Percentiles rank a stretch among this genome's conserved stretches.
phyloP scores from a whole-genome alignment of 139 green algal genomes.

The Edaphochlamys debaryana region DNA sequence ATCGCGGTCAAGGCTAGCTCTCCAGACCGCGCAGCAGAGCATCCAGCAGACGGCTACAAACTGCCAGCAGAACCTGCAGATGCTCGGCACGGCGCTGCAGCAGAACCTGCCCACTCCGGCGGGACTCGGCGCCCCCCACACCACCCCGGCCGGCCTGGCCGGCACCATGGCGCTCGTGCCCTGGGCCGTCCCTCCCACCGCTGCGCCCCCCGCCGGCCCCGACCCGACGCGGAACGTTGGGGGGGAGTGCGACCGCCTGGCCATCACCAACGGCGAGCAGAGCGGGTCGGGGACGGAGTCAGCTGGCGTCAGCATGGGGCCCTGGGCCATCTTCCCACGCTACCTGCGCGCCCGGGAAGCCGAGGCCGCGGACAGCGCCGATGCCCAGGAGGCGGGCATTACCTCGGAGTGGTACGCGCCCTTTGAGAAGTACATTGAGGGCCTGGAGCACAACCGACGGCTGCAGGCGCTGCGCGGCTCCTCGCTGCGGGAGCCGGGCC shows the following conservation, averaged over 20 bases:
- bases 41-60: conserved; percentile 70
- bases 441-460: conserved; percentile 45
- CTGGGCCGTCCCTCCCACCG: not conserved
- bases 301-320: too few species aligned
- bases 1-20: conserved; percentile 41
- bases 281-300: too few species aligned
- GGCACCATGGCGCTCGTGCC: conserved; percentile 35
- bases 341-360: conserved; percentile 49
- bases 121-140: not conserved
- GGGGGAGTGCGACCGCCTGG: too few species aligned
- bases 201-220: not conserved
- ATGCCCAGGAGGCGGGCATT: not conserved
- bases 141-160: not conserved
- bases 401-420: conserved; percentile 40
- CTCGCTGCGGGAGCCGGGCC: conserved; percentile 76
- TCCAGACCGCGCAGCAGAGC: conserved; percentile 63
- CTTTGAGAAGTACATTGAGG: conserved; percentile 55
- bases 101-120: conserved; percentile 35
- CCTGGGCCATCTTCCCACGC: conserved; percentile 56
- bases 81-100: conserved; percentile 56
- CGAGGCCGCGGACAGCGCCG: not conserved
- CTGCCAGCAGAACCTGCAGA: conserved; percentile 72
- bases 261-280: too few species aligned
- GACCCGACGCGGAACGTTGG: too few species aligned
- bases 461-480: conserved; percentile 44